A percentile compares a stretch with the other conserved stretches of the same genome.
Evolutionary conservation across 2,329 filamentous ascomycete genomes (phyloP).

Genomic region (Camillea tinctor): DNA sequence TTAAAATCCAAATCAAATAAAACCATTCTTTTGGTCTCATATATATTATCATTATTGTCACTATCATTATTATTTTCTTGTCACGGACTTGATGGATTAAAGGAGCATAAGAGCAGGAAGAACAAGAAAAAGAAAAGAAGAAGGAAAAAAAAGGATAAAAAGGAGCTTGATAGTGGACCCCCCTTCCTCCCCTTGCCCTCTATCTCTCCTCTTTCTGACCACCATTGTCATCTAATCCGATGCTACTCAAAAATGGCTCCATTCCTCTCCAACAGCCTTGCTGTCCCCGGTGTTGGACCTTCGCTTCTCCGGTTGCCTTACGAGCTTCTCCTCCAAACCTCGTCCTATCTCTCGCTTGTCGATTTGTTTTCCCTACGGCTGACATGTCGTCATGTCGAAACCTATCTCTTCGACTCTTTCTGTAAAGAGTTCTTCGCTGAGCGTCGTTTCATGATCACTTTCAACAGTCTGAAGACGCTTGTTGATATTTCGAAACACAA

Average conservation of each 20-base stretch:
- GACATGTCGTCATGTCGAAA: conserved; percentile 20
- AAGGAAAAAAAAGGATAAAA: no score
- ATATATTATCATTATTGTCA: no score
- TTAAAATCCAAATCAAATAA: no score
- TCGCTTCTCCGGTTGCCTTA: conserved; percentile 22
- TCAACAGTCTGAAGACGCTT: conserved; percentile 21
- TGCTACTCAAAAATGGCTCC: background rate
- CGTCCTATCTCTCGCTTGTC: conserved; percentile 17
- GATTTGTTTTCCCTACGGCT: conserved; percentile 23
- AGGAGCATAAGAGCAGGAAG: no score
- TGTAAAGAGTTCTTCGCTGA: conserved; percentile 24
- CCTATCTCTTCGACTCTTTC: conserved; percentile 20
- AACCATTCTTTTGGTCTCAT: no score
- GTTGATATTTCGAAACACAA: conserved; percentile 21
- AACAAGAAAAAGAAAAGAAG: no score
- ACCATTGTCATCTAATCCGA: no score
- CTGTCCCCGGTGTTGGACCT: conserved; percentile 11
- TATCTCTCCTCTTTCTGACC: background rate
- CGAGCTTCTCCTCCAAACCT: conserved; percentile 22
- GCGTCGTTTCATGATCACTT: conserved; percentile 25
- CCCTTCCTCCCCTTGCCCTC: background rate
- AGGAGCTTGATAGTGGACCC: no score
- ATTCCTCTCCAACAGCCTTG: background rate
- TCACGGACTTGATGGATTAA: no score
- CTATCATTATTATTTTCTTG: no score